Evolutionary conservation across 306 rosid species (phyloP).

Genomic region (Bauhinia variegata): DNA sequence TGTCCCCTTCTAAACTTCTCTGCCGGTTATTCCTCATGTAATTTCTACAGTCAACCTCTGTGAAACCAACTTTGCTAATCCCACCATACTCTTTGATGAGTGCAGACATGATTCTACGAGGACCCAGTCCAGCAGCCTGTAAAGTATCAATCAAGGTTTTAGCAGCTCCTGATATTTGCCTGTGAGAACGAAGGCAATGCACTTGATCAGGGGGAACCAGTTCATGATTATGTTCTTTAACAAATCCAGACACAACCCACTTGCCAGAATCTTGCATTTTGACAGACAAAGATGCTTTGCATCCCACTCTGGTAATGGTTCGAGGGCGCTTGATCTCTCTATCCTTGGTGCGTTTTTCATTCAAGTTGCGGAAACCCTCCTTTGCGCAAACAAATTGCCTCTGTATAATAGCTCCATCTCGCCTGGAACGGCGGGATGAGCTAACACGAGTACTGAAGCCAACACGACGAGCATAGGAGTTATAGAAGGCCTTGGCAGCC

Average conservation of each 20-base stretch:
- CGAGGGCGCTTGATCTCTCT: slow-evolving; percentile 97
- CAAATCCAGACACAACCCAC: slow-evolving; percentile 97
- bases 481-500: slow-evolving; percentile 97
- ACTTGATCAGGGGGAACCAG: slow-evolving; percentile 96
- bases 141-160: slow-evolving; percentile 93
- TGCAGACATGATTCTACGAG: slow-evolving; percentile 96
- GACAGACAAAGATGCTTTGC: slow-evolving; percentile 95
- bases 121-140: slow-evolving; percentile 99
- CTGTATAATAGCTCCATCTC: slow-evolving; percentile 96
- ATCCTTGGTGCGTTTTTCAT: slow-evolving; percentile 98
- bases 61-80: slow-evolving; percentile 93
- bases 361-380: slow-evolving; percentile 94
- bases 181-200: slow-evolving; percentile 93
- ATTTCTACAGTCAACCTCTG: slow-evolving; percentile 97
- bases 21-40: slow-evolving; percentile 98
- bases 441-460: slow-evolving; percentile 99
- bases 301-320: slow-evolving; percentile 87
- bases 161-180: slow-evolving; percentile 97
- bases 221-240: slow-evolving; percentile 89
- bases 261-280: slow-evolving; percentile 98
- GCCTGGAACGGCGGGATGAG: slow-evolving; percentile 95
- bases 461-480: slow-evolving; percentile 96
- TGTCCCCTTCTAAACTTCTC: slow-evolving; percentile 86
- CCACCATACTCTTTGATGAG: slow-evolving; percentile 96
- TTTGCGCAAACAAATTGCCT: slow-evolving; percentile 98